Conservation (phyloP, 495 filamentous ascomycete genomes). For the Tuber brumale region DNA sequence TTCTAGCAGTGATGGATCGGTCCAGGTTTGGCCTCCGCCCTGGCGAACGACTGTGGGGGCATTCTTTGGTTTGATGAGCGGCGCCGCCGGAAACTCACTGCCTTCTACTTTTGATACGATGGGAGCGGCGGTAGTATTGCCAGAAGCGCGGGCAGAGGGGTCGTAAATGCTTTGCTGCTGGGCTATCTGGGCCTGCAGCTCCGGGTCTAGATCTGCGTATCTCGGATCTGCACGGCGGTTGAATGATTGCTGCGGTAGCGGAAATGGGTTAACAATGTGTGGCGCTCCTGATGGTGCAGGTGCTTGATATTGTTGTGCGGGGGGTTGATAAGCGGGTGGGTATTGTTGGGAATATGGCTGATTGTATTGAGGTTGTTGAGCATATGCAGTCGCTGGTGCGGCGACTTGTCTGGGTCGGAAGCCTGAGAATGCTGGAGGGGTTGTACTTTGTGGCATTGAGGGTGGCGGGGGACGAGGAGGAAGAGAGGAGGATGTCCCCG, state of each 20-base stretch:
- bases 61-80: conserved; percentile 43
- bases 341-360: conserved; percentile 32
- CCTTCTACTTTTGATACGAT: conserved; percentile 47
- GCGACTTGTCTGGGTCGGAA: conserved; percentile 63
- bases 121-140: conserved; percentile 46
- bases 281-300: conserved; percentile 53
- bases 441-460: conserved; percentile 51
- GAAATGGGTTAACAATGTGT: conserved; percentile 82
- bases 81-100: conserved; percentile 16
- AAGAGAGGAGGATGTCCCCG: conserved; percentile 72
- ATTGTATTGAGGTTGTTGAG: conserved; percentile 26
- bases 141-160: conserved; percentile 48
- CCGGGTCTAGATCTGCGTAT: conserved; percentile 61
- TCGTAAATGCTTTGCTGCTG: conserved; percentile 95
- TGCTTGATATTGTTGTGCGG: conserved; percentile 37
- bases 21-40: conserved; percentile 87
- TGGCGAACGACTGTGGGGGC: conserved; percentile 71
- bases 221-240: conserved; percentile 41
- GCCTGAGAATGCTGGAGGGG: conserved; percentile 56
- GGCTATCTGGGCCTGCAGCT: conserved; percentile 86
- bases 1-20: conserved; percentile 75
- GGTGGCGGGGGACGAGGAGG: conserved; percentile 76
- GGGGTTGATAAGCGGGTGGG: conserved; percentile 25
- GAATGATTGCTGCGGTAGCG: conserved; percentile 48
- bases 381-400: conserved; percentile 31